Base-by-base conservation (phyloP, 2,329 filamentous ascomycete species). In the Drechslera avenae region DNA sequence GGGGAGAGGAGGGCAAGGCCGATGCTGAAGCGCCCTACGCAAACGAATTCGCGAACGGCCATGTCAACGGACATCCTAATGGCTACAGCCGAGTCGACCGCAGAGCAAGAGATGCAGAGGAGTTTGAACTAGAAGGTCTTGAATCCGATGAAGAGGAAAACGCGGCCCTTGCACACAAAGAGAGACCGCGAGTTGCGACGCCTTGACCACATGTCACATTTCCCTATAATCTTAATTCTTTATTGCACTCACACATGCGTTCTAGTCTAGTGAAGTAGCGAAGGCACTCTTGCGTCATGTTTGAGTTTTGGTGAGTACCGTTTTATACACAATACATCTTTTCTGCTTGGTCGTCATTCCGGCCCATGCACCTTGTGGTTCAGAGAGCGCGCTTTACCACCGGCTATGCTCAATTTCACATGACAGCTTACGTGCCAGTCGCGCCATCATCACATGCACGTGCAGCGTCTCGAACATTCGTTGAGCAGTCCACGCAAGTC, bases 101-200 rank as follows among this genome's bases (percentile, higher is more conserved):
- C 9, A 84, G 84, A 54, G 79, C 93, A 31, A 81, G 84, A 23
- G 92, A 96, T 68, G 92, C 90, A 0, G 88, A 97, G 69, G 91
- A 96, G 63, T 99, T 96, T 71, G 94, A 97, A 75, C 81, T 99
- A 1, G 91, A 94, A 52, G 93, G 90, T 0, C 76, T 99, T 32
- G 92, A 92, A 71, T 94, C 89, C 50, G 92, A 96, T 36, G 91
- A 95, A 14, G 91, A 96, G 44, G 87, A 87, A 4, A 77, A 65
- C 5, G 26, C 35, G 2, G 36, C 44, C 3, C 51, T 60, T 10
- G 55, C 50, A n/a, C 54, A 52, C 26, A 72, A 72, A 30, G 66
- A 69, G 42, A 57, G 62, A 16, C 50, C 62, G 0, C 53, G 60
- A 9, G 50, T 52, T 35, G 39, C 53, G 17, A 50, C 52, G 26